Base-by-base conservation (phyloP, 371 early-diverging fungal genomes). In the Syncephalastrum sp. region DNA sequence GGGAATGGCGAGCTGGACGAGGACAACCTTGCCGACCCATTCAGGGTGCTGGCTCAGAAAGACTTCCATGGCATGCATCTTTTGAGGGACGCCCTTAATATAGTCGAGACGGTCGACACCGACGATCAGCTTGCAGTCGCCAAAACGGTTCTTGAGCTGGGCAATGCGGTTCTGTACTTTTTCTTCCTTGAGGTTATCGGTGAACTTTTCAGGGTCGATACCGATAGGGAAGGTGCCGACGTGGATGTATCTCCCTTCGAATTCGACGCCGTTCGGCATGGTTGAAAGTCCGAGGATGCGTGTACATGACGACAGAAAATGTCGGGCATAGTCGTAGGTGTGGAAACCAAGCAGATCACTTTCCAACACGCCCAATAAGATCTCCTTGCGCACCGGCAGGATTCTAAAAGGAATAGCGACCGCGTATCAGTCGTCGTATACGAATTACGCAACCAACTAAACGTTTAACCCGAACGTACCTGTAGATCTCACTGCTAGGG, bases 91-190 rank as follows among this genome's bases (percentile, higher is more conserved):
- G 50, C 99, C 99, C 78, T 99, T 99, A 79, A 99, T 99, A 70
- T 99, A 99, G 75, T 99, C 99, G 48, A 99, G 82, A 51, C 99
- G 88, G 68, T 99, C 99, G 7, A 99, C 98, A 24, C 99, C 99
- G 6, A 99, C 94, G 61, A 97, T 87, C 5, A 99, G 78, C 64
- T 93, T 92, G 52, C 88, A 86, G 41, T 91, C 97, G 56, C 87
- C 82, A 66, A 97, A 99, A 69, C 89, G 87, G 55, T 85, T 79
- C 70, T 93, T 86, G 15, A 98, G 74, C 51, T 85, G 75, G 19
- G 81, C 81, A 55, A 98, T 93, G 47, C 92, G 86, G 24, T 81
- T 58, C 56, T 79, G 70, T 59, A 98, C 89, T n/a, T 77, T 65
- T 10, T 74, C 65, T 1, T 87, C 79, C 54, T 88, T 75, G 38